Evolutionary conservation across 345 rosid genomes (phyloP).

Genomic region (Syzygium oleosum): DNA sequence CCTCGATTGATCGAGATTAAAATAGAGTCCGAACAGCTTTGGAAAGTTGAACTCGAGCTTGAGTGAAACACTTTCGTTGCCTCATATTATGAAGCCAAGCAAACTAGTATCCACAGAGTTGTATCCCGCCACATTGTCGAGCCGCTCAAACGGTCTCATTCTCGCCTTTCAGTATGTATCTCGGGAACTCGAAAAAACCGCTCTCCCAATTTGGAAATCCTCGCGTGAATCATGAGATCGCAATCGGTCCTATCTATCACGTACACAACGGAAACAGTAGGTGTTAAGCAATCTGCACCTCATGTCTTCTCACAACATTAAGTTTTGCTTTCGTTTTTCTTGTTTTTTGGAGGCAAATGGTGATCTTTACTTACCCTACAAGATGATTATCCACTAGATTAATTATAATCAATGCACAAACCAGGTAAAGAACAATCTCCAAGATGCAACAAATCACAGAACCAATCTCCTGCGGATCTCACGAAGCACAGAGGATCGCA

Average conservation of each 20-base stretch:
- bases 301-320: background rate
- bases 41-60: background rate
- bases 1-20: background rate
- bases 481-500: background rate
- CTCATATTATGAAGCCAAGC: background rate
- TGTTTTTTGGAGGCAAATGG: background rate
- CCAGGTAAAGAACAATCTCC: background rate
- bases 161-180: background rate
- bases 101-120: background rate
- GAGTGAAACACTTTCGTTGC: background rate
- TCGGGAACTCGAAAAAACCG: fast-evolving
- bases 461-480: background rate
- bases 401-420: background rate
- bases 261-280: no score
- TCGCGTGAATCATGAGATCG: background rate
- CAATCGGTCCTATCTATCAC: background rate
- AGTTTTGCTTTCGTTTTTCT: background rate
- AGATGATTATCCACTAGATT: background rate
- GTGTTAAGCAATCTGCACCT: no score
- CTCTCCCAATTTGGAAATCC: background rate
- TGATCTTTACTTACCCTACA: background rate
- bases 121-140: background rate
- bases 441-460: background rate
- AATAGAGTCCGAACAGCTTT: background rate
- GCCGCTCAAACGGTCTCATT: background rate